Evolutionary conservation across 352 stramenopile genomes (phyloP), one percentile per base, ranked within the genome.

Genomic region (Albugo laibachii): DNA sequence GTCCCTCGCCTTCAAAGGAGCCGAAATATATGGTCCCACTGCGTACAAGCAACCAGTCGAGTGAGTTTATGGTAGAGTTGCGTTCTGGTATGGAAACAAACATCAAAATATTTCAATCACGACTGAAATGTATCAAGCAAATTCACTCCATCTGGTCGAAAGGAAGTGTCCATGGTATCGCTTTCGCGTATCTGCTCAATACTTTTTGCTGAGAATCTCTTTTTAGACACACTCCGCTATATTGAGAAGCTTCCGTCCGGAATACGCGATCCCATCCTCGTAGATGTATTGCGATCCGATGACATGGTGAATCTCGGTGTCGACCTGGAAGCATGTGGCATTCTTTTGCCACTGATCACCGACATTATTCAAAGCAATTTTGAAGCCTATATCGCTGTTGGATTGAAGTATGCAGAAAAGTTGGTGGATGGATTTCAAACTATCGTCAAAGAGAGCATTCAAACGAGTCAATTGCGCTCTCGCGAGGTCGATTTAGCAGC

Each of bases 31-130:
- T 31, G 24, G 3, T 31, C 24, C 24, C 24, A 31, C 8, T 31
- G 24, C 24, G 24, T 31, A 8, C 8, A 31, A 31, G 24, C 24
- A 31, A 31, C 8, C 24, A 31, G 24, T 31, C 24, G 3, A 69
- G 68, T 0, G 69, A 85, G 38, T 87, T 72, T 47, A 69, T 91
- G 40, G 81, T 78, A 61, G 77, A 91, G 55, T 71, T 87, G 48
- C 72, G 69, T 8, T 82, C 69, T 51, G 77, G 77, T 8, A 91
- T 91, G 74, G 77, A 91, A 49, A 83, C 72, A 11, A 86, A 63
- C 21, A 45, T 87, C 27, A 84, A 84, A 48, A 72, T 67, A 11
- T 80, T 91, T 35, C 64, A 66, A 13, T 54, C 59, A 40, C 63
- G 77, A 0, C 73, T 87, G 49, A 83, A 83, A 46, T 69, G 65